These are phyloP conservation scores for Claviceps monticola DNA, from an alignment of 2,329 filamentous ascomycete species.

Conservation along the genomic window DNA sequence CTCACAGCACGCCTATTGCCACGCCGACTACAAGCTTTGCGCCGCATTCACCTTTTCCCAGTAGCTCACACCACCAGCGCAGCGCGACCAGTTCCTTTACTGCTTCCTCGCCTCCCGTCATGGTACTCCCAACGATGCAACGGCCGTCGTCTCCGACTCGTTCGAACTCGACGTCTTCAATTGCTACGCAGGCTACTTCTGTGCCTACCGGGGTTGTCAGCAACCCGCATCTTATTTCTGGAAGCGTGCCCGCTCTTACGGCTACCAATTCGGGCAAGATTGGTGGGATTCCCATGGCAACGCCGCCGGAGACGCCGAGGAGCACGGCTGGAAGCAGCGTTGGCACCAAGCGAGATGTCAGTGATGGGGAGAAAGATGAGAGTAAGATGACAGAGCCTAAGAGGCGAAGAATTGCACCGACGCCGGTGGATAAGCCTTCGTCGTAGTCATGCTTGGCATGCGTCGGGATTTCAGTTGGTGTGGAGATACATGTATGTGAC, in stretches of 20 bases:
- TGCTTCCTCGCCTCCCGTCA: slow-evolving; percentile 40
- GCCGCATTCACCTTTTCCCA: slow-evolving; percentile 44
- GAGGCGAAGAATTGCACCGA: slow-evolving; percentile 58
- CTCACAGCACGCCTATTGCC: slow-evolving; percentile 54
- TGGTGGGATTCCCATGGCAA: slow-evolving; percentile 60
- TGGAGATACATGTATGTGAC: neutral
- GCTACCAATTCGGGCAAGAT: slow-evolving; percentile 56
- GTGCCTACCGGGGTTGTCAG: slow-evolving; percentile 45
- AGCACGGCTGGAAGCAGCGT: slow-evolving; percentile 17
- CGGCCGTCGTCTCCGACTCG: slow-evolving; percentile 67
- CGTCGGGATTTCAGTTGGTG: neutral
- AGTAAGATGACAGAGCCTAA: slow-evolving; percentile 38
- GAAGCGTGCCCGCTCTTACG: slow-evolving; percentile 62
- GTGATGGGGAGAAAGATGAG: slow-evolving; percentile 39
- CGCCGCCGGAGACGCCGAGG: slow-evolving; percentile 77
- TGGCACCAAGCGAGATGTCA: slow-evolving; percentile 43
- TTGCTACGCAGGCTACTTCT: slow-evolving; percentile 49
- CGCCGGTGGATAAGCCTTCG: slow-evolving; percentile 29
- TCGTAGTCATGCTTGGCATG: neutral
- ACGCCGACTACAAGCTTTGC: slow-evolving; percentile 54
- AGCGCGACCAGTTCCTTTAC: slow-evolving; percentile 44
- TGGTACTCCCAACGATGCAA: slow-evolving; percentile 43
- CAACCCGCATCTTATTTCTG: slow-evolving; percentile 66
- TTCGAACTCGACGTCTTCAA: slow-evolving; percentile 74
- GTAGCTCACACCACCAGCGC: slow-evolving; percentile 35